Evolutionary conservation across 257 asterid species (phyloP).

Genomic region (Agastache rugosa): DNA sequence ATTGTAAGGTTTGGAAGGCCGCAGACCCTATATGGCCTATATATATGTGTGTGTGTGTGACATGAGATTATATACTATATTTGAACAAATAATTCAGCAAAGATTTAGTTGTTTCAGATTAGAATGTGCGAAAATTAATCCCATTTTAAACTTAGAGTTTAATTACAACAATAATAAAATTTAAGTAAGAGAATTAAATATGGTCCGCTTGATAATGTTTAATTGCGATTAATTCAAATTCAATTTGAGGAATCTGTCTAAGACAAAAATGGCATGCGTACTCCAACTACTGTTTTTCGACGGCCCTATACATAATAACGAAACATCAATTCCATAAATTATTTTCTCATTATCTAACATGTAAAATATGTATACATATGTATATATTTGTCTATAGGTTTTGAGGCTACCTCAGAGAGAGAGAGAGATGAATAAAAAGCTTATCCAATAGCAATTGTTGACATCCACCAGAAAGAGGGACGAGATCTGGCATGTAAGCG

Average conservation of each 20-base stretch:
- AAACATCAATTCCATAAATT: not conserved
- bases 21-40: not conserved
- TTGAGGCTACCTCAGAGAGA: not conserved
- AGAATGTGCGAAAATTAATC: not conserved
- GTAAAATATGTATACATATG: not conserved
- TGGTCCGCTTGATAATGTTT: not conserved
- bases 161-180: not conserved
- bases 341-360: not conserved
- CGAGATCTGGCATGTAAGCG: constrained; percentile 68
- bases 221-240: not conserved
- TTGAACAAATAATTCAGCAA: not conserved
- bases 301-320: not conserved
- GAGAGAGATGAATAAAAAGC: constrained; percentile 25
- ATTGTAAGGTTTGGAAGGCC: not conserved
- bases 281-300: not conserved
- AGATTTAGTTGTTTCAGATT: not conserved
- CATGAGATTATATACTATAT: not conserved
- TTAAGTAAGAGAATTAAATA: not conserved
- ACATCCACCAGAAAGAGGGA: constrained; percentile 44
- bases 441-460: constrained; percentile 43
- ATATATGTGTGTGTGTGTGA: not conserved
- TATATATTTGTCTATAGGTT: not conserved
- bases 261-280: constrained; percentile 20
- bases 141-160: not conserved
- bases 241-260: not conserved